A percentile compares a stretch with the other conserved stretches of the same genome.
These are phyloP conservation scores for Dentiscutata heterogama DNA, from an alignment of 371 early-diverging fungal species.

Conservation along the genomic window DNA sequence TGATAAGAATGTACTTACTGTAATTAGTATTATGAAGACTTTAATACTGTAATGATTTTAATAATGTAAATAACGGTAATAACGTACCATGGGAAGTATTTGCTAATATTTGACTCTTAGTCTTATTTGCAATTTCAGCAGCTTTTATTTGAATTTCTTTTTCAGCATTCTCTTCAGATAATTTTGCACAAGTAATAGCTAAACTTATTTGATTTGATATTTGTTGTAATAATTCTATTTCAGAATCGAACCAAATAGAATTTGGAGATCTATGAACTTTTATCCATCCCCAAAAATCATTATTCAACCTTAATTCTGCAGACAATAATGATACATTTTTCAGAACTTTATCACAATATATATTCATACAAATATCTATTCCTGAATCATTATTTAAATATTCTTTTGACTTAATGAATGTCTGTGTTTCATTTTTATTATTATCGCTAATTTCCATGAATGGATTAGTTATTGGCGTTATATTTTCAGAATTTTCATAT, in stretches of 20 bases:
- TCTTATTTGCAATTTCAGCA: constrained; percentile 49
- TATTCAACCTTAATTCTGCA: constrained; percentile 17
- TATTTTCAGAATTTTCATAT: not conserved
- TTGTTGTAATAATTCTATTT: constrained; percentile 54
- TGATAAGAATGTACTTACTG: not conserved
- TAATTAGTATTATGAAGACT: not conserved
- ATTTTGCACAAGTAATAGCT: constrained; percentile 54
- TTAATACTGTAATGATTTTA: not conserved
- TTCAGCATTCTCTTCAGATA: constrained; percentile 53
- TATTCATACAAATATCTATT: not conserved
- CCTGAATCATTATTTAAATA: constrained; percentile 1
- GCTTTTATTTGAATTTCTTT: constrained; percentile 51
- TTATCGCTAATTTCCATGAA: not conserved
- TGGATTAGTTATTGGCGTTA: not conserved
- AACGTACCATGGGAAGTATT: constrained; percentile 54
- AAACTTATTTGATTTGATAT: constrained; percentile 56
- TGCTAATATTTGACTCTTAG: constrained; percentile 43
- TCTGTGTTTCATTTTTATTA: no score
- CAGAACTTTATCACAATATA: not conserved
- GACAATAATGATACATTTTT: not conserved
- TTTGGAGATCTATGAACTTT: constrained; percentile 15
- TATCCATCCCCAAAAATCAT: constrained; percentile 42
- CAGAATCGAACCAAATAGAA: constrained; percentile 51
- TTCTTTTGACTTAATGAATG: no score
- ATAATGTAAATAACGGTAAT: not conserved